phyloP scores from a whole-genome alignment of 176 grass and related monocot species.

The Raddia distichophylla region DNA sequence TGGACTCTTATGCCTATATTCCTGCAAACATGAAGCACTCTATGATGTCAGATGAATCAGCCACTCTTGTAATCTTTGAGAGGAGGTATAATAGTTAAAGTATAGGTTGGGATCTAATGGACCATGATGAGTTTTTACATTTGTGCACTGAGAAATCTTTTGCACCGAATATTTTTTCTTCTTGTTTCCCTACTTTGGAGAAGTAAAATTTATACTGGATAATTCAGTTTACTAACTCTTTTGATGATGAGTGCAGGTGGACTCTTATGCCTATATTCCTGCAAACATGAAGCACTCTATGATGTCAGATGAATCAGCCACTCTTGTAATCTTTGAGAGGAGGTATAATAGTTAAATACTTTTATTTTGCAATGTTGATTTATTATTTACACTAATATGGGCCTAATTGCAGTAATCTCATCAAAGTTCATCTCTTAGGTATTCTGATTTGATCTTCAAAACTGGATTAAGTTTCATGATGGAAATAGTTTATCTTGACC shows the following conservation, averaged over 20 bases:
- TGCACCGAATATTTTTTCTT: no score
- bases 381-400: not conserved
- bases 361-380: conserved; percentile 32
- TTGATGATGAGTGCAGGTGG: conserved; percentile 59
- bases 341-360: conserved; percentile 51
- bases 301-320: conserved; percentile 57
- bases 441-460: conserved; percentile 18
- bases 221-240: conserved; percentile 26
- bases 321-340: conserved; percentile 79
- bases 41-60: conserved; percentile 55
- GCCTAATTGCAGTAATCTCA: conserved; percentile 19
- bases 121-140: no score
- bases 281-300: conserved; percentile 71
- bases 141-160: no score
- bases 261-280: conserved; percentile 95
- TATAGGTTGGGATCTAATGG: no score
- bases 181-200: conserved; percentile 8
- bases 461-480: not conserved
- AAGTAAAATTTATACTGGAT: conserved; percentile 9
- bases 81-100: conserved; percentile 59
- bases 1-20: conserved; percentile 95
- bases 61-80: conserved; percentile 82
- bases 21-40: conserved; percentile 75
- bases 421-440: not conserved
- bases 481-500: not conserved